A percentile compares a stretch with the other conserved stretches of the same genome.
phyloP scores from a whole-genome alignment of 164 flowering plant genomes.

The Piper longum region DNA sequence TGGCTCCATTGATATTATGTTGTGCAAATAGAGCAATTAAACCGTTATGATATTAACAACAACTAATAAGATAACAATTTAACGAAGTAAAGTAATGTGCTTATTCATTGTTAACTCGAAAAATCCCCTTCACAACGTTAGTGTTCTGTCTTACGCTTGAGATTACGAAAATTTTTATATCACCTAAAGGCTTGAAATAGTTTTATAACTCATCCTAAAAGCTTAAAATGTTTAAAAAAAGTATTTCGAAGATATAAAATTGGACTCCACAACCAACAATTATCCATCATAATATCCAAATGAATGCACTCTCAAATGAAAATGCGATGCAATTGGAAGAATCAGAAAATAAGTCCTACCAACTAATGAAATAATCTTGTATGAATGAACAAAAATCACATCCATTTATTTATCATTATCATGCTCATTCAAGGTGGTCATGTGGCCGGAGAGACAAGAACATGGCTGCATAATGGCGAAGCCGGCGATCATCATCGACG shows the following conservation, averaged over 20 bases:
- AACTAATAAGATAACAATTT: no score
- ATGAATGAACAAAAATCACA: not conserved
- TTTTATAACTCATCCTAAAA: not conserved
- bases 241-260: not conserved
- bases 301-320: not conserved
- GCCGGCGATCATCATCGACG: slow-evolving; percentile 41
- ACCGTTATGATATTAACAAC: not conserved
- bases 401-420: no score
- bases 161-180: not conserved
- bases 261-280: not conserved
- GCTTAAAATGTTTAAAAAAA: not conserved
- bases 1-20: no score
- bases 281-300: not conserved
- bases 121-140: not conserved
- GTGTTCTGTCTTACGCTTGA: not conserved
- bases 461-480: slow-evolving; percentile 68
- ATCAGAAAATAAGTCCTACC: not conserved
- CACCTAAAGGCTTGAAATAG: not conserved
- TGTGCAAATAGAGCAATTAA: not conserved
- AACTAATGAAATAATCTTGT: not conserved
- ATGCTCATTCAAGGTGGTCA: slow-evolving; percentile 66
- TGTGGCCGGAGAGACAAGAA: slow-evolving; percentile 86
- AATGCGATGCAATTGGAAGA: not conserved
- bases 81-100: no score
- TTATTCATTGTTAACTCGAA: not conserved